Percentiles rank a stretch among this genome's conserved stretches.
These are phyloP conservation scores for Scheffersomyces cryptocercus DNA, from an alignment of 1,139 yeast genomes.

Conservation along the genomic window DNA sequence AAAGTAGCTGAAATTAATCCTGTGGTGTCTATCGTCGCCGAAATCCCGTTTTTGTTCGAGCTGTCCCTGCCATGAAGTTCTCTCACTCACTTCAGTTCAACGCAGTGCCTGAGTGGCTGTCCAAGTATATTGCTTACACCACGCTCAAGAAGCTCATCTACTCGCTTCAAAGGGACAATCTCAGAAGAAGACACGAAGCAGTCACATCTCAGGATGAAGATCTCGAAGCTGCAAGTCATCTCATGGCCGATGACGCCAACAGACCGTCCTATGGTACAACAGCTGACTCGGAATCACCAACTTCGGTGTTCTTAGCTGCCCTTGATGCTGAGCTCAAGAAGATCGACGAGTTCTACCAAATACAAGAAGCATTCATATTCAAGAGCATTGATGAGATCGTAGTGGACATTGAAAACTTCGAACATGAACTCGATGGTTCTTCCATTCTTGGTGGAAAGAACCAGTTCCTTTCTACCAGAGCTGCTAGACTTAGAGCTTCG, in stretches of 20 bases:
- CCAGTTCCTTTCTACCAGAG: not conserved
- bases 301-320: slow-evolving; percentile 50
- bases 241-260: slow-evolving; percentile 25
- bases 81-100: slow-evolving; percentile 72
- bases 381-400: slow-evolving; percentile 52
- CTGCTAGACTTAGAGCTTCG: not conserved
- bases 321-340: slow-evolving; percentile 57
- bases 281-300: slow-evolving; percentile 22
- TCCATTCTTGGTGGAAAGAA: not conserved
- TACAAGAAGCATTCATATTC: slow-evolving; percentile 51
- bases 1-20: no score
- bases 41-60: no score
- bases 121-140: slow-evolving; percentile 65
- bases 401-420: slow-evolving; percentile 50
- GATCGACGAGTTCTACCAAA: slow-evolving; percentile 59
- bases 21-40: no score
- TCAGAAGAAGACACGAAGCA: slow-evolving; percentile 23
- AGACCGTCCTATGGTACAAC: slow-evolving; percentile 17
- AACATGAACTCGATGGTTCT: slow-evolving; percentile 26
- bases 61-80: slow-evolving; percentile 53
- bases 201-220: slow-evolving; percentile 21
- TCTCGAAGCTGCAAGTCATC: slow-evolving; percentile 30
- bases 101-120: slow-evolving; percentile 79
- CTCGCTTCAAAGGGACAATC: slow-evolving; percentile 59
- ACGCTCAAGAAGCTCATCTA: slow-evolving; percentile 64